Conservation (phyloP, 2,329 filamentous ascomycete genomes). For the Gnomoniopsis smithogilvyi region DNA sequence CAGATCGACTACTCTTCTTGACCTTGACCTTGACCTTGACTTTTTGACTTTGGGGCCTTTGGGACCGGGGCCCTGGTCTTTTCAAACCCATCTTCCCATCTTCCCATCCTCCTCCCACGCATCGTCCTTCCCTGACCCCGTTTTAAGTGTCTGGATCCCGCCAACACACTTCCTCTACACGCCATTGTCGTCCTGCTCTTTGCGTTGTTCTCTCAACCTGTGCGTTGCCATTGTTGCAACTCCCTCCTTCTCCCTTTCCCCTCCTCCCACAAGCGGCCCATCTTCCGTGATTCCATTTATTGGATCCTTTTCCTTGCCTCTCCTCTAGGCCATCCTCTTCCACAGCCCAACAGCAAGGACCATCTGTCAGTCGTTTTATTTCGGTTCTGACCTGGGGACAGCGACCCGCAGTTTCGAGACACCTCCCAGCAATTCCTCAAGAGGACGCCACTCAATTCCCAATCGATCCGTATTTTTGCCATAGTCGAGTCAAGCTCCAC, state of each 20-base stretch:
- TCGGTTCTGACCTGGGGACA: background rate
- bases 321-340: background rate
- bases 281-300: background rate
- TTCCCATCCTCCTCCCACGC: background rate
- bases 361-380: background rate
- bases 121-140: conserved; percentile 1
- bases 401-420: conserved; percentile 15
- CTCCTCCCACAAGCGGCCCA: background rate
- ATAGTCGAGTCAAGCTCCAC: conserved; percentile 8
- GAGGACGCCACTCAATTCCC: background rate
- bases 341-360: background rate
- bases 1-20: background rate
- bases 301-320: background rate
- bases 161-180: background rate
- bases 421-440: conserved; percentile 6
- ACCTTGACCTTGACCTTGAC: background rate
- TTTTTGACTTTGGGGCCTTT: too few species aligned
- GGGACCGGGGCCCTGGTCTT: background rate
- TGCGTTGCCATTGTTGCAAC: background rate
- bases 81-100: background rate
- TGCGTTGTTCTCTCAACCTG: background rate
- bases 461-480: background rate
- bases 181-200: background rate
- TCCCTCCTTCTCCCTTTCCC: background rate
- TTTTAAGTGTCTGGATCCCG: conserved; percentile 1